Evolutionary conservation across 2,329 filamentous ascomycete genomes (phyloP), one percentile per base, ranked within the genome.

Genomic region (Phialophora tarda): DNA sequence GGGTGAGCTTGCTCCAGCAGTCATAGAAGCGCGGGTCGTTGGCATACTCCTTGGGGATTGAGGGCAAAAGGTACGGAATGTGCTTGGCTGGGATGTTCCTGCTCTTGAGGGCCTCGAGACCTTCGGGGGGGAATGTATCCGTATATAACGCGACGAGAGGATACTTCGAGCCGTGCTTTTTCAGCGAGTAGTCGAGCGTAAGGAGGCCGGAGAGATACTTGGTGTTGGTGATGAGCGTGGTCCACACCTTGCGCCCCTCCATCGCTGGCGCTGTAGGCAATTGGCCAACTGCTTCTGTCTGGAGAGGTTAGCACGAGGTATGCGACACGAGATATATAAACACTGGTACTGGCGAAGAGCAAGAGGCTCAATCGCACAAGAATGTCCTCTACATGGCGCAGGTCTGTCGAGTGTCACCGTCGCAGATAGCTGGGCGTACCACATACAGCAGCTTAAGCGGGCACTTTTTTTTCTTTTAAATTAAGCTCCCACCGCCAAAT

Each of bases 21-120:
- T 96, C 91, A 79, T 92, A 89, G 83, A 96, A 96, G 72, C 93
- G 89, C 58, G 89, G 88, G 78, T 96, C 92, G 68, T 90, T 86
- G 73, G 82, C 85, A 81, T 88, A 96, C 79, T 91, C 88, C 67
- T 88, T 88, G 59, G 81, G 77, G 38, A 83, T 78, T 2, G 84
- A 84, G 1, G 92, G 91, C 11, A 91, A 82, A 47, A 97, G 84
- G 77, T 91, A 91, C 57, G 88, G 85, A 73, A 96, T 88, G 73
- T 83, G 85, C 78, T 90, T 87, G 66, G 86, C 85, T 30, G 87
- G 82, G 71, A 96, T 93, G 59, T 84, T 83, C 70, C 92, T 88
- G 6, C 83, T 83, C 24, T 87, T 82, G 60, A 97, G 86, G 38
- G 90, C 91, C 38, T 82, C 82, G 72, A 89, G 89, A 56, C 90